These are phyloP conservation scores for Lachnellula arida DNA, from an alignment of 2,329 filamentous ascomycete species.

Conservation along the genomic window DNA sequence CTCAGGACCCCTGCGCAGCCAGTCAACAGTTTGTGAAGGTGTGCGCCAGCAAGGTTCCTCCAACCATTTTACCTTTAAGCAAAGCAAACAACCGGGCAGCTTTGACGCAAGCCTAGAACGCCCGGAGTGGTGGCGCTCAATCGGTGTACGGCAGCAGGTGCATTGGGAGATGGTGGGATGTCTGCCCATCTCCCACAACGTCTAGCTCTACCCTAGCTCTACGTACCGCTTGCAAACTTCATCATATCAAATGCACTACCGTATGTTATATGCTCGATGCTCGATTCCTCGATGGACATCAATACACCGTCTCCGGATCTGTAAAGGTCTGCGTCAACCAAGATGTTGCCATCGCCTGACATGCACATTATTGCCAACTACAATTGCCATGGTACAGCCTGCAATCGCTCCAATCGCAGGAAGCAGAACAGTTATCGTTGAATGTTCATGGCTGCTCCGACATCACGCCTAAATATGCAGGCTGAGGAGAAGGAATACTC, in stretches of 20 bases:
- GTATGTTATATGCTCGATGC: slow-evolving; percentile 4
- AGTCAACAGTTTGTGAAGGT: slow-evolving; percentile 2
- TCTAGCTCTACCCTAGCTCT: background rate
- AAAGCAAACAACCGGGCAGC: slow-evolving; percentile 12
- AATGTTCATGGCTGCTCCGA: slow-evolving; percentile 5
- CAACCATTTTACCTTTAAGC: slow-evolving; percentile 11
- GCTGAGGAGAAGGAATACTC: slow-evolving; percentile 4
- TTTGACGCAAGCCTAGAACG: background rate
- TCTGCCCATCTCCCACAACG: background rate
- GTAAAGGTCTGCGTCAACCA: background rate
- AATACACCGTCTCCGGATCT: slow-evolving; percentile 7
- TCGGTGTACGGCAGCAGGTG: too few relatives aligned
- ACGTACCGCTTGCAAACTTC: background rate
- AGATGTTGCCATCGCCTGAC: slow-evolving; percentile 3
- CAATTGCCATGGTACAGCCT: slow-evolving; percentile 10
- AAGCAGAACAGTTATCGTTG: background rate
- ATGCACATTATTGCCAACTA: slow-evolving; percentile 6
- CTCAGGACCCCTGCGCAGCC: slow-evolving; percentile 3
- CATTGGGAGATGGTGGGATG: too few relatives aligned
- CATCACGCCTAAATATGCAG: slow-evolving; percentile 20
- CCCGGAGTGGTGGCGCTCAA: slow-evolving; percentile 12
- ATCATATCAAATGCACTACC: slow-evolving; percentile 7
- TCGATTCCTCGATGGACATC: slow-evolving; percentile 3
- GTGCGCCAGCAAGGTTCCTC: slow-evolving; percentile 14
- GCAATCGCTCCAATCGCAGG: slow-evolving; percentile 7